Conservation (phyloP, 352 stramenopile genomes). For the Aphanomyces euteiches region DNA sequence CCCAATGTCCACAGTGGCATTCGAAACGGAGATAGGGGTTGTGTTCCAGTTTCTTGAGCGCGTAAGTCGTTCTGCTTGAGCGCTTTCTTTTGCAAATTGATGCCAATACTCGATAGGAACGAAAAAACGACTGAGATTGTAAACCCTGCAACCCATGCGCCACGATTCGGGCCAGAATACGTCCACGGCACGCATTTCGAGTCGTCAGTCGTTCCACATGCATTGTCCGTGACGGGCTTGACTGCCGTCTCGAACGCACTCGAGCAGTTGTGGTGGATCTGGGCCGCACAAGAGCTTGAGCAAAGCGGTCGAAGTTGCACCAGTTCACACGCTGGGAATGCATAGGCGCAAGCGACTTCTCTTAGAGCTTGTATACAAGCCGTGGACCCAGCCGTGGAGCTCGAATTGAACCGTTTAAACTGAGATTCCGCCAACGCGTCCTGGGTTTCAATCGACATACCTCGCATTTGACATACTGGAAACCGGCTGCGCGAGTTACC, state of each 20-base stretch:
- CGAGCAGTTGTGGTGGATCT: constrained; percentile 20
- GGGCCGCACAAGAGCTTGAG: background rate
- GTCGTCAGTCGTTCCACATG: constrained; percentile 33
- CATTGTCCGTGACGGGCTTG: constrained; percentile 13
- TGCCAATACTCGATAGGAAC: constrained; percentile 74
- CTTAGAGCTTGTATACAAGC: constrained; percentile 4
- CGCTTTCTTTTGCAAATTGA: constrained; percentile 83
- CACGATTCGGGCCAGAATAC: constrained; percentile 59
- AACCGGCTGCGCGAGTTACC: constrained; percentile 6
- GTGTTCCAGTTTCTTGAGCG: constrained; percentile 46
- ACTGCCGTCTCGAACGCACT: background rate
- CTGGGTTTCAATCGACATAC: constrained; percentile 1
- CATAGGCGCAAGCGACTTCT: constrained; percentile 19
- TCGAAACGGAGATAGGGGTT: constrained; percentile 56
- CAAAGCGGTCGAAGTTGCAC: constrained; percentile 8
- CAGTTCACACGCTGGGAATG: constrained; percentile 29
- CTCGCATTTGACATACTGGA: constrained; percentile 8
- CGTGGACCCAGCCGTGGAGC: background rate
- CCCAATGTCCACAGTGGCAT: constrained; percentile 82
- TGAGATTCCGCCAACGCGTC: constrained; percentile 9
- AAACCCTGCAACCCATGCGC: constrained; percentile 76
- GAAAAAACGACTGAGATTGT: constrained; percentile 78
- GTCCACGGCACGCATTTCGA: constrained; percentile 66
- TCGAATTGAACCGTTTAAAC: constrained; percentile 12
- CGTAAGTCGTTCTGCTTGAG: constrained; percentile 75